A percentile compares a stretch with the other conserved stretches of the same genome.
These are phyloP conservation scores for Venturiaceae sp. DNA, from an alignment of 2,329 filamentous ascomycete genomes.

Conservation along the genomic window DNA sequence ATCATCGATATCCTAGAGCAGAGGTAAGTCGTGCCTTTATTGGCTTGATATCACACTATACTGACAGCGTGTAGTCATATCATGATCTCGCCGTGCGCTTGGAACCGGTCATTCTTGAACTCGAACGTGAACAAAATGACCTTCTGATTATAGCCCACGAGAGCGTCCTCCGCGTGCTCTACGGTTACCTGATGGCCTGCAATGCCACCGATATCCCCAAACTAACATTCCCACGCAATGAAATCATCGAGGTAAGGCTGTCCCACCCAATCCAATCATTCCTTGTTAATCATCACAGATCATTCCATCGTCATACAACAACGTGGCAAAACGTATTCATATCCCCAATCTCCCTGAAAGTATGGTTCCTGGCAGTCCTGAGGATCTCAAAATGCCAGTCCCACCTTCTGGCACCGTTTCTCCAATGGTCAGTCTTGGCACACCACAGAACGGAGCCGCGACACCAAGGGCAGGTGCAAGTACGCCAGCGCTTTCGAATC, in stretches of 20 bases:
- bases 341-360: constrained; percentile 60
- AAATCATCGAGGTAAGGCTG: constrained; percentile 74
- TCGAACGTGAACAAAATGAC: constrained; percentile 94
- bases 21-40: constrained; percentile 49
- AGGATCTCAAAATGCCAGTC: constrained; percentile 72
- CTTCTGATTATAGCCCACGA: constrained; percentile 98
- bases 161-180: constrained; percentile 91
- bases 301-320: constrained; percentile 94
- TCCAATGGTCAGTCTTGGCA: constrained; percentile 3
- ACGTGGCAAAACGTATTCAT: constrained; percentile 82
- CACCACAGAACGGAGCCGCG: neutral
- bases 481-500: neutral
- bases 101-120: constrained; percentile 93
- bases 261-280: neutral
- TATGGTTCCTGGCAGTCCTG: constrained; percentile 67
- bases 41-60: constrained; percentile 10
- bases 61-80: constrained; percentile 63
- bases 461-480: neutral
- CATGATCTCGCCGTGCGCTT: constrained; percentile 96
- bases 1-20: constrained; percentile 89
- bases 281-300: constrained; percentile 42
- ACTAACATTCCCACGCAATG: constrained; percentile 86
- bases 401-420: constrained; percentile 41
- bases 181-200: constrained; percentile 97
- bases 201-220: constrained; percentile 89